These are phyloP conservation scores for Kodamaea jinghongensis DNA, from an alignment of 805 yeast species.

Conservation along the genomic window DNA sequence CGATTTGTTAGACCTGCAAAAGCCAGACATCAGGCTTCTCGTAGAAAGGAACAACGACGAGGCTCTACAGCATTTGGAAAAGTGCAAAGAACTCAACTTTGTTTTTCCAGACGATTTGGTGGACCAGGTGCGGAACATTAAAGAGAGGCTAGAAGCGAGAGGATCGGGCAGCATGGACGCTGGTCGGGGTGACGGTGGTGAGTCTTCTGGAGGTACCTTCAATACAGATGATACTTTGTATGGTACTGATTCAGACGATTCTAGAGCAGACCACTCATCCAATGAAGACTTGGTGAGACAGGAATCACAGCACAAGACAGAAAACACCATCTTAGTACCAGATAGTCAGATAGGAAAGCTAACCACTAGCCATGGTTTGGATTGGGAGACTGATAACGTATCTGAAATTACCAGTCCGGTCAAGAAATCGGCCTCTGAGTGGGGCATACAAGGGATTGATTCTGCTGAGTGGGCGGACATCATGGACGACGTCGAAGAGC, in stretches of 20 bases:
- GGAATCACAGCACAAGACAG: neutral
- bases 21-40: conserved; percentile 9
- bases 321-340: neutral
- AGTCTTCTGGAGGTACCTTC: no score
- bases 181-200: neutral
- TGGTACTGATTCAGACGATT: no score
- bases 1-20: conserved; percentile 6
- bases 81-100: conserved; percentile 25
- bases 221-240: no score
- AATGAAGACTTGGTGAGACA: no score
- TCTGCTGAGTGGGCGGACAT: conserved; percentile 1
- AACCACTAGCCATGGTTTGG: no score
- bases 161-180: neutral
- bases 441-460: neutral
- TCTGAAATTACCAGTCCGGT: no score
- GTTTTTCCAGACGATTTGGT: conserved; percentile 23
- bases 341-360: neutral
- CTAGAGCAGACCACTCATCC: no score
- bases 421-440: no score
- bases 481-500: neutral
- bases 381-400: no score
- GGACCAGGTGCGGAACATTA: conserved; percentile 2
- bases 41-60: conserved; percentile 3
- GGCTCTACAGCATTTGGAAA: conserved; percentile 3
- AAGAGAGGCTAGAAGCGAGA: neutral